phyloP scores from a whole-genome alignment of 768 basidiomycete genomes.

The Porpolomopsis calyptriformis region DNA sequence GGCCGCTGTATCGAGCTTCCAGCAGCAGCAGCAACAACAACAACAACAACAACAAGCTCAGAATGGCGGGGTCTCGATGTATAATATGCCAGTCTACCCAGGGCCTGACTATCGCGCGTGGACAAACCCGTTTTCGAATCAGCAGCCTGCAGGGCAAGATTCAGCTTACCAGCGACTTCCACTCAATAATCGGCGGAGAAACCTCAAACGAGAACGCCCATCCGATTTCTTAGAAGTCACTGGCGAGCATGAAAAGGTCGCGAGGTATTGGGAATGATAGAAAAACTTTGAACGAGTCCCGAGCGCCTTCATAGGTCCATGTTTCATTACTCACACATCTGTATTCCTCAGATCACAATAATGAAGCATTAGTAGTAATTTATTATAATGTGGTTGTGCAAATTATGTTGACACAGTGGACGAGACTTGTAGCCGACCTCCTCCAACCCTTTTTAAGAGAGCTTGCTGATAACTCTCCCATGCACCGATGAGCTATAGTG shows the following conservation, averaged over 20 bases:
- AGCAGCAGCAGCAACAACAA: slow-evolving; percentile 41
- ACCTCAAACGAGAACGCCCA: slow-evolving; percentile 71
- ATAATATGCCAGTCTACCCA: slow-evolving; percentile 35
- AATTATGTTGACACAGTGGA: not conserved
- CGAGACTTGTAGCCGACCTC: slow-evolving; percentile 8
- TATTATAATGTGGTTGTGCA: too few relatives aligned
- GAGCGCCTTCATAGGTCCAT: not conserved
- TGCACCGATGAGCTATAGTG: slow-evolving; percentile 49
- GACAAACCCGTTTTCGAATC: slow-evolving; percentile 45
- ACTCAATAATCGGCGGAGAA: slow-evolving; percentile 68
- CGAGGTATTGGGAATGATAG: slow-evolving; percentile 67
- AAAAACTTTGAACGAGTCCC: not conserved
- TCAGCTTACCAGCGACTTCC: slow-evolving; percentile 84
- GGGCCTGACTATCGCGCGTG: slow-evolving; percentile 19
- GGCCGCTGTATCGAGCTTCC: slow-evolving; percentile 44
- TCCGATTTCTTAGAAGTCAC: slow-evolving; percentile 76
- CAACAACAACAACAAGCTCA: slow-evolving; percentile 20
- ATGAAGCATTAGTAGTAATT: too few relatives aligned
- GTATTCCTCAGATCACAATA: not conserved
- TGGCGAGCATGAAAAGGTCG: slow-evolving; percentile 53
- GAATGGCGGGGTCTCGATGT: slow-evolving; percentile 24
- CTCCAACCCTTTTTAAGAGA: slow-evolving; percentile 42
- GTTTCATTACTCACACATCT: not conserved
- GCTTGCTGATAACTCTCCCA: slow-evolving; percentile 80
- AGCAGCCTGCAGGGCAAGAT: slow-evolving; percentile 60